These are phyloP conservation scores for Insectozyma bohioensis DNA, from an alignment of 1,139 yeast genomes.

Conservation along the genomic window DNA sequence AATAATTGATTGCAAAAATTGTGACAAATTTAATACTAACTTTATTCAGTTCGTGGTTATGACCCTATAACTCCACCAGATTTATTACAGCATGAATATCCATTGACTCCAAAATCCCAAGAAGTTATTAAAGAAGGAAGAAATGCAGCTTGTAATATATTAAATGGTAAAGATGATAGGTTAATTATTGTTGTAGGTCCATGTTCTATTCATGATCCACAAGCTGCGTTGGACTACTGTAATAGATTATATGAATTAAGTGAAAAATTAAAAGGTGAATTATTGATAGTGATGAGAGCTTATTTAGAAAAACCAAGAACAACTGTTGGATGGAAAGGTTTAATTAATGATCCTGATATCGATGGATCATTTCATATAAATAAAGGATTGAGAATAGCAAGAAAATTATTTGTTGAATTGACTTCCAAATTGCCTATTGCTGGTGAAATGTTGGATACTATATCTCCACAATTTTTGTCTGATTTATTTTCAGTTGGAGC, in stretches of 20 bases:
- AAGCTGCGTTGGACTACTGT: conserved; percentile 88
- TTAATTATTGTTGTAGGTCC: conserved; percentile 89
- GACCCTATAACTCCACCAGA: conserved; percentile 92
- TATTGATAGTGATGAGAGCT: conserved; percentile 91
- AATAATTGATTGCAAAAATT: conserved; percentile 1
- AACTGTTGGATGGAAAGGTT: conserved; percentile 98
- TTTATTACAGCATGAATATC: conserved; percentile 73
- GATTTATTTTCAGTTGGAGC: conserved; percentile 95
- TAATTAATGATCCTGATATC: conserved; percentile 94
- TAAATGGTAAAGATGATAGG: conserved; percentile 75
- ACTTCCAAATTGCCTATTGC: conserved; percentile 87
- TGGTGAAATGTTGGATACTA: conserved; percentile 96
- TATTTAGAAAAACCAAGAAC: conserved; percentile 98
- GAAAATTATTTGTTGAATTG: conserved; percentile 82
- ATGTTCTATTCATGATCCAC: conserved; percentile 92
- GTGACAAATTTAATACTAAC: too few species aligned
- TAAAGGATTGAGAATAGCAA: conserved; percentile 86
- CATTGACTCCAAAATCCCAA: conserved; percentile 59
- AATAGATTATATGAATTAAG: conserved; percentile 62
- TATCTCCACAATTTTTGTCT: conserved; percentile 94
- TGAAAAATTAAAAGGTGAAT: conserved; percentile 69
- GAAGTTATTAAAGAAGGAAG: conserved; percentile 78
- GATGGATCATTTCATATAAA: conserved; percentile 92
- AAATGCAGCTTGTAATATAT: conserved; percentile 67
- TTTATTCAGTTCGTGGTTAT: conserved; percentile 55